Percentiles rank a stretch among this genome's conserved stretches.
Conservation (phyloP, 177 flowering plant genomes). For the Vitis hybrid region DNA sequence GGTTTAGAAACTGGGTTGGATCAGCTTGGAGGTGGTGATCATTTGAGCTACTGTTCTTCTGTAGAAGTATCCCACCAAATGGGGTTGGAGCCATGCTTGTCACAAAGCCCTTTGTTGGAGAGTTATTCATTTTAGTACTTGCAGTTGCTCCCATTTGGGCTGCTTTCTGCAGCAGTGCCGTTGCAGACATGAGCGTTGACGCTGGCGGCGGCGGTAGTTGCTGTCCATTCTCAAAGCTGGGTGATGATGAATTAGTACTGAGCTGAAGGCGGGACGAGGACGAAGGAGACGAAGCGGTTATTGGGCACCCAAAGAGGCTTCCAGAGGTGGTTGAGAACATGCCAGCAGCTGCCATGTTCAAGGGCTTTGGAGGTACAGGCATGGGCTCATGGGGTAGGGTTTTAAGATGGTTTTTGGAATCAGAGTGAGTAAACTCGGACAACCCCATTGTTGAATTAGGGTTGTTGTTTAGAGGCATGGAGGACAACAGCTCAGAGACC, state of each 20-base stretch:
- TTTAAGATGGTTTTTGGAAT: neutral
- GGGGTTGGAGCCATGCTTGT: slow-evolving; percentile 20
- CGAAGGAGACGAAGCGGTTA: neutral
- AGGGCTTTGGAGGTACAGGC: slow-evolving; percentile 6
- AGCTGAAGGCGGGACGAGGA: neutral
- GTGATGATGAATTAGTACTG: neutral
- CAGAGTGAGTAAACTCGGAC: slow-evolving; percentile 14
- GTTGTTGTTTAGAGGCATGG: slow-evolving; percentile 9
- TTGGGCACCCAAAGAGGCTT: slow-evolving; percentile 3
- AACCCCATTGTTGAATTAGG: neutral
- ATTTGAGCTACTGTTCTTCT: slow-evolving; percentile 8
- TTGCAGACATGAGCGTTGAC: slow-evolving; percentile 22
- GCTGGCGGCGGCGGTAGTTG: neutral
- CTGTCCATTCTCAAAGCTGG: neutral
- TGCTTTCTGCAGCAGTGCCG: slow-evolving; percentile 32
- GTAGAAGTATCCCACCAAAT: neutral
- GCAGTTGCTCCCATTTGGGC: slow-evolving; percentile 32
- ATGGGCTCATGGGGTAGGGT: slow-evolving; percentile 5
- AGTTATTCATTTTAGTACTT: neutral
- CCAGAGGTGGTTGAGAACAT: slow-evolving; percentile 5
- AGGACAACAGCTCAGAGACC: slow-evolving; percentile 3
- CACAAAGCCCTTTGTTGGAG: neutral
- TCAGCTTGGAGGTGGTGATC: neutral
- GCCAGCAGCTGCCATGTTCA: neutral
- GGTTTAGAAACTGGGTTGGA: neutral